Evolutionary conservation across 2,329 filamentous ascomycete genomes (phyloP).

Genomic region (Trichoderma breve): DNA sequence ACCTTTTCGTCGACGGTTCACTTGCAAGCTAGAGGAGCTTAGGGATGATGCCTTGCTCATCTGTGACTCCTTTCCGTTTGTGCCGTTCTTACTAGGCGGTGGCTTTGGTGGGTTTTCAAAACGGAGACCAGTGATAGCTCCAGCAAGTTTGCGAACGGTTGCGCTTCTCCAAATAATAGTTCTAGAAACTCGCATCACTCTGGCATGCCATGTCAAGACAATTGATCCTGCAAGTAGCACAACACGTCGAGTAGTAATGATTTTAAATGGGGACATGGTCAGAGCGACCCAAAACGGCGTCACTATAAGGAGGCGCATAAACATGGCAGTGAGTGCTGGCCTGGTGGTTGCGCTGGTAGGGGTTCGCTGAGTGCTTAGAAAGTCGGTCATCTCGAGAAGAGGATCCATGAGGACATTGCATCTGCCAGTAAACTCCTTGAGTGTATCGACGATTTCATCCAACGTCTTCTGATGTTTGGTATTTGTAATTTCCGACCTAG

Average conservation of each 20-base stretch:
- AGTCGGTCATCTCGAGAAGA: slow-evolving; percentile 84
- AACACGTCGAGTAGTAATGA: slow-evolving; percentile 84
- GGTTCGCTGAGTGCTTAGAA: slow-evolving; percentile 85
- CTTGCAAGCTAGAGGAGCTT: slow-evolving; percentile 28
- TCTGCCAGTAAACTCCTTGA: slow-evolving; percentile 84
- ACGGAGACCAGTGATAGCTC: slow-evolving; percentile 75
- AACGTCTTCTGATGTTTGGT: slow-evolving; percentile 87
- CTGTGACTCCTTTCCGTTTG: slow-evolving; percentile 40
- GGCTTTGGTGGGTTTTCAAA: slow-evolving; percentile 55
- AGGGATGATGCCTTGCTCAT: slow-evolving; percentile 40
- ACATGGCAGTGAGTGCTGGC: slow-evolving; percentile 83
- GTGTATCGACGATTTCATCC: slow-evolving; percentile 93
- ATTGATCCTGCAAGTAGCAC: slow-evolving; percentile 84
- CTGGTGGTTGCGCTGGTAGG: slow-evolving; percentile 88
- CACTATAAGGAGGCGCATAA: slow-evolving; percentile 82
- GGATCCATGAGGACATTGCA: slow-evolving; percentile 93
- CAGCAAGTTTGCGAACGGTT: slow-evolving; percentile 65
- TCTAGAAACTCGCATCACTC: slow-evolving; percentile 78
- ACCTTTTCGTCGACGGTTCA: slow-evolving; percentile 33
- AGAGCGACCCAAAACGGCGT: slow-evolving; percentile 85
- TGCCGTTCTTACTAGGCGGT: slow-evolving; percentile 20
- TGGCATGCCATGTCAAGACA: slow-evolving; percentile 86
- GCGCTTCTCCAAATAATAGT: slow-evolving; percentile 88
- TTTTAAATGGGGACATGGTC: slow-evolving; percentile 75
- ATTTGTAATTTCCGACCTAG: slow-evolving; percentile 57